Evolutionary conservation across 768 basidiomycete genomes (phyloP), one percentile per base, ranked within the genome.

Genomic region (Cubamyces lactineus): DNA sequence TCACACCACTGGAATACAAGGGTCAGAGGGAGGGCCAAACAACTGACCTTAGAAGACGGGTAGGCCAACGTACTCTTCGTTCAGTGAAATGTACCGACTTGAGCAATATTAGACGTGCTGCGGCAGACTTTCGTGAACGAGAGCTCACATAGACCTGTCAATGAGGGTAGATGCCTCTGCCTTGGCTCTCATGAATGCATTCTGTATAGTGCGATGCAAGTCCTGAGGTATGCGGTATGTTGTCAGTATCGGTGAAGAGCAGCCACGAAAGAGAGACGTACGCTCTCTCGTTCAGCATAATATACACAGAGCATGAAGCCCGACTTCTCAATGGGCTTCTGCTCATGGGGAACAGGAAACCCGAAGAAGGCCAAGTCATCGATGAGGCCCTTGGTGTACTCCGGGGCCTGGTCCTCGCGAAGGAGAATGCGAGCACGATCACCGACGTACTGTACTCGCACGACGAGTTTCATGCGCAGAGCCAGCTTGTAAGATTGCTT

Each of bases 371-470:
- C 47, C 13, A 65, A 34, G 38, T 65, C 64, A 61, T 59, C 59
- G 59, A 61, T 61, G 49, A 65, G 54, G 40, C 60, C 64, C 21
- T 51, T 61, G 55, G 60, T 61, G 50, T 65, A 65, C 30, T 65
- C 55, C 16, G 59, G 40, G 21, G 59, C 64, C 21, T 49, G 64
- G 19, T 61, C 64, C 21, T 61, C 64, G 11, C 64, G 59, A 6
- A 61, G 48, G 16, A 65, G 60, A 8, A 57, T 57, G 28, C 59
- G 49, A 26, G 64, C 64, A 16, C 64, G 64, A 19, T 65, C 64
- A n/a, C 64, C 64, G 39, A 61, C 47, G 45, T 65, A 65, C 46
- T 65, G 64, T 5, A 65, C 64, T 9, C 63, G 63, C n/a, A 64
- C 63, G 34, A 64, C 63, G 21, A 64, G 58, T 38, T 64, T 64